Percentiles rank a stretch among this genome's conserved stretches.
These are phyloP conservation scores for Aureobasidium subglaciale DNA, from an alignment of 2,329 filamentous ascomycete genomes.

Conservation along the genomic window DNA sequence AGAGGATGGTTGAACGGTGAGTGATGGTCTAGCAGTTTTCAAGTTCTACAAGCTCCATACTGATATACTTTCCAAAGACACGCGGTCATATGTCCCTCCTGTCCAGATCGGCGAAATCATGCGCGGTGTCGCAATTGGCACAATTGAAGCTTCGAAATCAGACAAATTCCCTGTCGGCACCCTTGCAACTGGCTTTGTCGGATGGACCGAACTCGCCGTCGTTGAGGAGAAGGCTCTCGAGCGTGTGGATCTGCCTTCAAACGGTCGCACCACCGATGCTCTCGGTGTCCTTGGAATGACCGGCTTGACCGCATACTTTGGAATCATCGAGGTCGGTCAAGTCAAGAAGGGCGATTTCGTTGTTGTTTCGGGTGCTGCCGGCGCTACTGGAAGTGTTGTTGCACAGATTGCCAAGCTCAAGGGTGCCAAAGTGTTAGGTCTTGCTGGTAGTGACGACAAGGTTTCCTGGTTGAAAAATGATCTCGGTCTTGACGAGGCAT, in stretches of 20 bases:
- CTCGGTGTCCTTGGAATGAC: slow-evolving; percentile 49
- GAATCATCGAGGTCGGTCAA: slow-evolving; percentile 60
- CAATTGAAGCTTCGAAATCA: slow-evolving; percentile 32
- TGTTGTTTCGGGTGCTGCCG: slow-evolving; percentile 70
- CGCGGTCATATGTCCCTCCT: slow-evolving; percentile 41
- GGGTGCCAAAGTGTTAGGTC: slow-evolving; percentile 57
- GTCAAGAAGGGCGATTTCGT: slow-evolving; percentile 65
- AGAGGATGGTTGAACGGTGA: slow-evolving; percentile 39
- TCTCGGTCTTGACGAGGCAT: slow-evolving; percentile 58
- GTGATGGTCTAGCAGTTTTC: neutral
- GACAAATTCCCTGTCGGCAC: slow-evolving; percentile 28
- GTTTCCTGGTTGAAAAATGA: slow-evolving; percentile 53
- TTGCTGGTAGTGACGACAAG: slow-evolving; percentile 62
- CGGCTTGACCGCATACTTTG: slow-evolving; percentile 69
- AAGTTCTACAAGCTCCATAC: neutral
- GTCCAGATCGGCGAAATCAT: slow-evolving; percentile 37
- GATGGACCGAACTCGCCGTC: slow-evolving; percentile 38
- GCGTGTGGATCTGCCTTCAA: slow-evolving; percentile 17
- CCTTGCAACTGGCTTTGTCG: slow-evolving; percentile 27
- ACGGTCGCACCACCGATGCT: slow-evolving; percentile 21
- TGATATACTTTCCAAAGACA: slow-evolving; percentile 12
- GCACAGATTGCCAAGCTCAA: slow-evolving; percentile 73
- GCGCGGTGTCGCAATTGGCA: slow-evolving; percentile 31
- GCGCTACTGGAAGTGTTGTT: slow-evolving; percentile 68
- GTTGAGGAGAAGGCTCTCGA: slow-evolving; percentile 20